Conservation (phyloP, 192 early-diverging fungal species). For the Linnemannia schmuckeri region DNA sequence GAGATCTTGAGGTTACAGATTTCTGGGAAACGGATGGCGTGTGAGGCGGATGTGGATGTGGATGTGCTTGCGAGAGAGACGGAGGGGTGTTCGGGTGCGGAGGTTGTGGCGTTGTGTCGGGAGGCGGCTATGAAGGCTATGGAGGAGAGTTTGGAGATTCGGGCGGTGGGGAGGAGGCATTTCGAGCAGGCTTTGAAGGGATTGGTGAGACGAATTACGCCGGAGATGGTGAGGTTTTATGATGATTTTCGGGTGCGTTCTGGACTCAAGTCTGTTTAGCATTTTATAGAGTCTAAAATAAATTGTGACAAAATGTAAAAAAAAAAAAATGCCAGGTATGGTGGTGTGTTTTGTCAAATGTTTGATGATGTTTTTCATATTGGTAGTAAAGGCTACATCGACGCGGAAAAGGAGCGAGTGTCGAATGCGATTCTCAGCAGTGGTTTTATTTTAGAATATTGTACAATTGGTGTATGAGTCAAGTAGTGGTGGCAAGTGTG, state of each 20-base stretch:
- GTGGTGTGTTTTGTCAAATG: too few relatives aligned
- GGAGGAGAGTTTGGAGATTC: constrained; percentile 78
- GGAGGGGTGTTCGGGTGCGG: constrained; percentile 95
- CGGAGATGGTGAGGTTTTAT: constrained; percentile 94
- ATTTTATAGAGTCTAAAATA: neutral
- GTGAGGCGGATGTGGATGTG: constrained; percentile 75
- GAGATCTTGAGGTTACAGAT: constrained; percentile 88
- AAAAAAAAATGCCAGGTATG: neutral
- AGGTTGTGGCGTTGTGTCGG: constrained; percentile 92
- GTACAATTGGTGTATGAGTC: neutral
- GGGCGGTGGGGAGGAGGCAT: constrained; percentile 66
- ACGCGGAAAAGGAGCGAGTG: too few relatives aligned
- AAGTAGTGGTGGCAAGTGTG: neutral
- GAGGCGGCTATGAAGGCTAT: constrained; percentile 94
- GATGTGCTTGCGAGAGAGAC: constrained; percentile 78
- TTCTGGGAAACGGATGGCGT: constrained; percentile 72
- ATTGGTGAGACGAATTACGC: constrained; percentile 85
- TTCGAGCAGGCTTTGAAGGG: constrained; percentile 72
- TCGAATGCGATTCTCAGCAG: neutral
- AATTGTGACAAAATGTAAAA: neutral
- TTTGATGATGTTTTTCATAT: too few relatives aligned
- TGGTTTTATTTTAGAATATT: neutral
- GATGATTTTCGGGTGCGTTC: constrained; percentile 72
- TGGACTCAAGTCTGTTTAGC: constrained; percentile 63
- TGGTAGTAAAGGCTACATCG: too few relatives aligned